These are phyloP conservation scores for Barbarea vulgaris DNA, from an alignment of 345 rosid genomes.

Conservation along the genomic window DNA sequence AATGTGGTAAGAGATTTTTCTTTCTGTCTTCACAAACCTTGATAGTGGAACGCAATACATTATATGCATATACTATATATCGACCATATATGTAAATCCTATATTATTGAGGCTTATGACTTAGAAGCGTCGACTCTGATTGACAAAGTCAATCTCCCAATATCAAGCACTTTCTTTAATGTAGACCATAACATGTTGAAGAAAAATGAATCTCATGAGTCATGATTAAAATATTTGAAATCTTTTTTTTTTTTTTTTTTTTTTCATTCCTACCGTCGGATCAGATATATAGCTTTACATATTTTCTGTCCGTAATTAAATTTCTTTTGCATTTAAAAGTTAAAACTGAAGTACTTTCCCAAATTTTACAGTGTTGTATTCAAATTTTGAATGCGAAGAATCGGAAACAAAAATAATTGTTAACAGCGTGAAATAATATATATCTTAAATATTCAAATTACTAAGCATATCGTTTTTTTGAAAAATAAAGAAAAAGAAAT, in stretches of 20 bases:
- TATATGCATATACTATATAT: neutral
- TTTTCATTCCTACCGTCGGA: neutral
- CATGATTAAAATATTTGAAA: constrained; percentile 31
- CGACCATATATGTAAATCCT: neutral
- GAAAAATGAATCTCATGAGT: constrained; percentile 20
- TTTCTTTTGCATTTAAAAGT: neutral
- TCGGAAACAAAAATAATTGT: neutral
- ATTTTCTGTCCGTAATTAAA: neutral
- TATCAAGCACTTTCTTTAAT: constrained; percentile 21
- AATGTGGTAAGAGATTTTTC: neutral
- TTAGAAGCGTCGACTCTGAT: constrained; percentile 28
- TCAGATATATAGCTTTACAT: neutral
- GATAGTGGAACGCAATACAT: constrained; percentile 29
- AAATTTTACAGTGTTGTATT: neutral
- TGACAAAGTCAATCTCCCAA: constrained; percentile 33
- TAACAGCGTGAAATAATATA: neutral
- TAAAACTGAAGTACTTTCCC: neutral
- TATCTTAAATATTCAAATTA: too few relatives aligned
- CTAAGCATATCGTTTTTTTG: neutral
- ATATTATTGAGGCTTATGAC: constrained; percentile 31
- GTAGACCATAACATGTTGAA: neutral
- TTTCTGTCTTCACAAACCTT: neutral
- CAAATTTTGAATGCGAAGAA: neutral
- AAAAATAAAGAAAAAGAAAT: neutral
- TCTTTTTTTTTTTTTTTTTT: neutral